These are phyloP conservation scores for Helotiales sp. DNA, from an alignment of 2,329 filamentous ascomycete genomes.

Conservation along the genomic window DNA sequence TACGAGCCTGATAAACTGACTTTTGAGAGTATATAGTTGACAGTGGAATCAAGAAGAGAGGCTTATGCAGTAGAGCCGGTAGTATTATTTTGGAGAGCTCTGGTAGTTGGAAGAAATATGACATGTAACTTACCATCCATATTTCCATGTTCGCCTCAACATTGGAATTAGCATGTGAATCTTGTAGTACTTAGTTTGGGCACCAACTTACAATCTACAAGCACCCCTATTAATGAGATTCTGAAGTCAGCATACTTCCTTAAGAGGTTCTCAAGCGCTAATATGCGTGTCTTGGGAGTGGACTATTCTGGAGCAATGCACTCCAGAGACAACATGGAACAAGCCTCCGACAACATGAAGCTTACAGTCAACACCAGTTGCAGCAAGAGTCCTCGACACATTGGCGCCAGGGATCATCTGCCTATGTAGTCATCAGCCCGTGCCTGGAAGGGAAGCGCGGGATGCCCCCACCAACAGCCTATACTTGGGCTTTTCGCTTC, in stretches of 20 bases:
- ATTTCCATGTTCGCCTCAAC: slow-evolving; percentile 46
- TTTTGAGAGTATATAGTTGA: background rate
- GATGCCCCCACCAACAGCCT: slow-evolving; percentile 47
- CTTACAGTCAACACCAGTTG: slow-evolving; percentile 55
- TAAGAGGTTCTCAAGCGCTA: no score
- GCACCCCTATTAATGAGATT: no score
- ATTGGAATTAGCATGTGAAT: background rate
- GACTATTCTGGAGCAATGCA: no score
- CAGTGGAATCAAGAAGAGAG: background rate
- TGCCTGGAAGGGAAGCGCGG: background rate
- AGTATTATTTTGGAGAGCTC: background rate
- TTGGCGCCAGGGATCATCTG: slow-evolving; percentile 64
- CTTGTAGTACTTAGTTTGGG: background rate
- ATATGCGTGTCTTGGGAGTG: no score
- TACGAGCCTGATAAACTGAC: background rate
- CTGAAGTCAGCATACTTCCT: no score
- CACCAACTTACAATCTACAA: slow-evolving; percentile 53
- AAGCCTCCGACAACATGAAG: no score
- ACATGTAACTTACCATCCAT: slow-evolving; percentile 45
- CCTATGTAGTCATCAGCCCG: slow-evolving; percentile 29
- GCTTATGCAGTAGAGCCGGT: background rate
- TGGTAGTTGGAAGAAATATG: background rate
- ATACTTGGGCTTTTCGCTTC: slow-evolving; percentile 48
- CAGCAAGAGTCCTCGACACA: slow-evolving; percentile 58
- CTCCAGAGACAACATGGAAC: no score